These are phyloP conservation scores for Peronospora tabacina DNA, from an alignment of 352 stramenopile genomes.

Conservation along the genomic window DNA sequence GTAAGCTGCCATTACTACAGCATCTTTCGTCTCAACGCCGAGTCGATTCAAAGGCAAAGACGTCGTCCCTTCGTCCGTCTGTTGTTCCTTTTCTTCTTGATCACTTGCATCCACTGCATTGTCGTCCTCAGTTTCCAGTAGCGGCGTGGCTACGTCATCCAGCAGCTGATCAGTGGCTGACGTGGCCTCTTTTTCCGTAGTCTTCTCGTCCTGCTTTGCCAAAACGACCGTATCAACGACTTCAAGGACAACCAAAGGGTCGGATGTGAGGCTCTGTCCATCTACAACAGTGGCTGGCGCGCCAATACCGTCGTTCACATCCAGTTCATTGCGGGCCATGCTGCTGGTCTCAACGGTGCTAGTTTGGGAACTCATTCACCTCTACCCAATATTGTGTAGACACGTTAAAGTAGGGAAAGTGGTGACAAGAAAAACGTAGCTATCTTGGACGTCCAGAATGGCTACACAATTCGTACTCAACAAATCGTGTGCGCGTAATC, in stretches of 20 bases:
- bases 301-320: background rate
- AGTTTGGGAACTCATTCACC: conserved; percentile 9
- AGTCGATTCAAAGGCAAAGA: background rate
- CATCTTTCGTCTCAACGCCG: background rate
- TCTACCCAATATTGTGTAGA: conserved; percentile 3
- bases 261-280: background rate
- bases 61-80: background rate
- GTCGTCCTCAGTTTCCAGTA: background rate
- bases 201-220: background rate
- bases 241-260: background rate
- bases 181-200: conserved; percentile 2
- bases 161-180: background rate
- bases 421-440: background rate
- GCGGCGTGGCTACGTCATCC: conserved; percentile 4
- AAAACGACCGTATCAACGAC: background rate
- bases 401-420: conserved; percentile 8
- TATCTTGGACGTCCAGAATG: too few species aligned
- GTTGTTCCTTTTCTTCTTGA: conserved; percentile 1
- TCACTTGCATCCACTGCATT: background rate
- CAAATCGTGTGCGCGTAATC: too few species aligned
- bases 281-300: background rate
- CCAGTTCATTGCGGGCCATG: conserved; percentile 16
- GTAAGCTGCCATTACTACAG: background rate
- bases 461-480: too few species aligned
- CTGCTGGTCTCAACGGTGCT: conserved; percentile 9